These are phyloP conservation scores for Oxyria digyna DNA, from an alignment of 148 eudicot species.

Conservation along the genomic window DNA sequence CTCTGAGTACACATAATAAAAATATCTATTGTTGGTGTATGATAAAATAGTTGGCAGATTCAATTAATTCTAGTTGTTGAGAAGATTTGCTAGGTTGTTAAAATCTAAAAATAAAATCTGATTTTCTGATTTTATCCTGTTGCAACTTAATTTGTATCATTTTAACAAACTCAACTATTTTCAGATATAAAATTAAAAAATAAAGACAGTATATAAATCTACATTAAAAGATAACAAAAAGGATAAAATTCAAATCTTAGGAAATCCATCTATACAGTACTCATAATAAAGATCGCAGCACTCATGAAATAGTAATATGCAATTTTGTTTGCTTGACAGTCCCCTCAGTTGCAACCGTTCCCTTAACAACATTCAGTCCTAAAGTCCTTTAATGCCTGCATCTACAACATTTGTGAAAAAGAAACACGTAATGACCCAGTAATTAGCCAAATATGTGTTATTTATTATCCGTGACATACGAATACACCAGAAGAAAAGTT, in stretches of 20 bases:
- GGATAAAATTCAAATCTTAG: too few species aligned
- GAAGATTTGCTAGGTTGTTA: too few species aligned
- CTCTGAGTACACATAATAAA: constrained; percentile 25
- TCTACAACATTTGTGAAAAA: constrained; percentile 32
- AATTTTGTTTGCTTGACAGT: constrained; percentile 64
- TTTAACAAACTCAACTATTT: too few species aligned
- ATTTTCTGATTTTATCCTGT: too few species aligned
- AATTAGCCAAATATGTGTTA: background rate
- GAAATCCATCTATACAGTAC: background rate
- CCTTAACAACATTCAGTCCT: constrained; percentile 85
- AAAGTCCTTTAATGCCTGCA: constrained; percentile 84
- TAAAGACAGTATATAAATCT: too few species aligned
- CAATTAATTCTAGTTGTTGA: too few species aligned
- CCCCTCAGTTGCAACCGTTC: constrained; percentile 76
- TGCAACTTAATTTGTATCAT: too few species aligned
- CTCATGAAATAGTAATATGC: constrained; percentile 59
- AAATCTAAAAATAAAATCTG: too few species aligned
- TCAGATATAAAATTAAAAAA: too few species aligned
- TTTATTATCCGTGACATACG: background rate
- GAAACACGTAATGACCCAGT: background rate
- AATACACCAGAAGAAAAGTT: background rate
- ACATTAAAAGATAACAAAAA: too few species aligned
- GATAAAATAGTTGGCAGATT: too few species aligned
- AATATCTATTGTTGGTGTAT: too few species aligned
- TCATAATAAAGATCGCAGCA: constrained; percentile 6